Evolutionary conservation across 108 stramenopile genomes (phyloP).

Genomic region (Skeletonema costatum): DNA sequence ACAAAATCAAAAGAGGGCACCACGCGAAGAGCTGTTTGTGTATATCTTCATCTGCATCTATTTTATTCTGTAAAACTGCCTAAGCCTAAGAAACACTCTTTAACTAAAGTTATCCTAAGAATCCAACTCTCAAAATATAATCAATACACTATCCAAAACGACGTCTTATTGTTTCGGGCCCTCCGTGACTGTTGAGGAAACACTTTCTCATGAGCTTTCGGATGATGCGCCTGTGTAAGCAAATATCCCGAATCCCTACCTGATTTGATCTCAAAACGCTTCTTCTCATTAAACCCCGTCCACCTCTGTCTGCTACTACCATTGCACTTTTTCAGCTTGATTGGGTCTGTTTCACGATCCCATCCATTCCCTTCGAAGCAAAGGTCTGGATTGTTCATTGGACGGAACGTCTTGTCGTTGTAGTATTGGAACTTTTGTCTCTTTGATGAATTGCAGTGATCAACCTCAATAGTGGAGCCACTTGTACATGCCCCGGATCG

Average conservation of each 20-base stretch:
- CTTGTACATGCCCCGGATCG: neutral
- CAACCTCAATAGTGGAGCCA: neutral
- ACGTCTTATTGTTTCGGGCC: neutral
- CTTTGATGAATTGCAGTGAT: neutral
- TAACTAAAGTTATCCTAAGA: neutral
- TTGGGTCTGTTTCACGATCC: conserved; percentile 3
- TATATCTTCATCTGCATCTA: no score
- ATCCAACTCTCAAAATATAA: neutral
- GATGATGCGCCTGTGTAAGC: conserved; percentile 21
- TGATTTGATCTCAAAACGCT: conserved; percentile 3
- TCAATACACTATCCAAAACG: conserved; percentile 7
- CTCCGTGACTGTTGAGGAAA: conserved; percentile 1
- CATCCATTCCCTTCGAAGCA: conserved; percentile 10
- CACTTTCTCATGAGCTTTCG: conserved; percentile 13
- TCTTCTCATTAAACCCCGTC: neutral
- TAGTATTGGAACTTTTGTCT: neutral
- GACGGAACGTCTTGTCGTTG: neutral
- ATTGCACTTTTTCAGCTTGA: conserved; percentile 1
- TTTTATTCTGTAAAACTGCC: no score
- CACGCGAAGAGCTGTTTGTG: no score
- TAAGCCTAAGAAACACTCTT: no score
- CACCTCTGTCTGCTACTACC: neutral
- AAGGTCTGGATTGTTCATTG: neutral
- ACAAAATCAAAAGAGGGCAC: no score
- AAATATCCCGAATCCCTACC: neutral